Percentiles rank a stretch among this genome's conserved stretches.
Conservation (phyloP, 2,329 filamentous ascomycete species). For the Ceratocystis eucalypticola region DNA sequence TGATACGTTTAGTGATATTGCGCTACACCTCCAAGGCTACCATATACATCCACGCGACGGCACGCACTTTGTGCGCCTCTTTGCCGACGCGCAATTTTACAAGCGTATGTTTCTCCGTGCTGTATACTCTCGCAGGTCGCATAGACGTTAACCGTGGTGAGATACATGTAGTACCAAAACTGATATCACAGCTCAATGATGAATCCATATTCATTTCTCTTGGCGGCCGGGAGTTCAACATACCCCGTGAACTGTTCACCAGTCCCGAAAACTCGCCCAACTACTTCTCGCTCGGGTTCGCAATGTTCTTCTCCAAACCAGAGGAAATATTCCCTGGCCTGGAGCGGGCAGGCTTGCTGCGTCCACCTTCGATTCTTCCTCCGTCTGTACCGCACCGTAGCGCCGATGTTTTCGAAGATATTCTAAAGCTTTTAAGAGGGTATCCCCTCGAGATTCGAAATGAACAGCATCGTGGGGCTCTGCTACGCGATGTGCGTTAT, state of each 20-base stretch:
- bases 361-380: conserved; percentile 74
- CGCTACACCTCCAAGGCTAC: conserved; percentile 82
- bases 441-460: conserved; percentile 67
- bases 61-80: conserved; percentile 78
- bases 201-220: conserved; percentile 88
- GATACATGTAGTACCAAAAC: conserved; percentile 53
- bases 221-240: conserved; percentile 74
- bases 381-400: conserved; percentile 68
- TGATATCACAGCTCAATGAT: conserved; percentile 83
- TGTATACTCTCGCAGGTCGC: not conserved
- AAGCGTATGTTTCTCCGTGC: conserved; percentile 40
- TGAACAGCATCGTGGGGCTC: conserved; percentile 60
- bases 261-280: conserved; percentile 84
- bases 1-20: conserved; percentile 75
- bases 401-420: conserved; percentile 70
- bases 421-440: conserved; percentile 68
- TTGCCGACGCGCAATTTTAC: conserved; percentile 93
- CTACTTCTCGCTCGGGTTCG: conserved; percentile 86
- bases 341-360: conserved; percentile 61
- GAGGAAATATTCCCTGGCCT: conserved; percentile 76
- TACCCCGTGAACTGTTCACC: conserved; percentile 76
- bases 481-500: conserved; percentile 78
- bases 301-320: conserved; percentile 70
- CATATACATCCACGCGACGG: conserved; percentile 70
- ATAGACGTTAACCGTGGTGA: not conserved